Conservation (phyloP, 257 asterid genomes). For the Primulina huaijiensis region DNA sequence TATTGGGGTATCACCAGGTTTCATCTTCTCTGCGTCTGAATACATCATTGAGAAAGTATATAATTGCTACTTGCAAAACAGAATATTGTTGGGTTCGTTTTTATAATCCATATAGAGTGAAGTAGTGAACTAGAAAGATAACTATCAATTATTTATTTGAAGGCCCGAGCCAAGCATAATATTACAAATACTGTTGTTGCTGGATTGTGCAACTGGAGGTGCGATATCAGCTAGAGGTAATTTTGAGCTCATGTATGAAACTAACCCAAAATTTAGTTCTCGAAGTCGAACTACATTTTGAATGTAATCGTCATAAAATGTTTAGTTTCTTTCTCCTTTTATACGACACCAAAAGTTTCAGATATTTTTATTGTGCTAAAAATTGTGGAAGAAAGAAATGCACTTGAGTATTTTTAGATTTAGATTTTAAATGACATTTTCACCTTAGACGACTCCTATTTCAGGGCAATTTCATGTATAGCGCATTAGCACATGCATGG, state of each 20-base stretch:
- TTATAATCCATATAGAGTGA: background rate
- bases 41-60: conserved; percentile 78
- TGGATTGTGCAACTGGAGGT: conserved; percentile 90
- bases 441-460: no score
- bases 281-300: background rate
- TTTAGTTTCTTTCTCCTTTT: no score
- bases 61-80: conserved; percentile 10
- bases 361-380: no score
- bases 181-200: conserved; percentile 86
- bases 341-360: no score
- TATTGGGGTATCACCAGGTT: no score
- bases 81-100: conserved; percentile 7
- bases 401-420: no score
- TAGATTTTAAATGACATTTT: no score
- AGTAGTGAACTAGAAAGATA: background rate
- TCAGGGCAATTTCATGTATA: background rate
- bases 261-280: background rate
- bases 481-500: background rate
- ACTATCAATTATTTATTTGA: conserved; percentile 27
- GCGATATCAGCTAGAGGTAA: conserved; percentile 81
- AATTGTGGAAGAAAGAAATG: no score
- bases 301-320: no score
- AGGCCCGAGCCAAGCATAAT: conserved; percentile 95
- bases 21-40: conserved; percentile 84
- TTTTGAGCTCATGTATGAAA: background rate